Base-by-base conservation (phyloP, 176 grass and related monocot genomes). In the Saccharum officinarum region DNA sequence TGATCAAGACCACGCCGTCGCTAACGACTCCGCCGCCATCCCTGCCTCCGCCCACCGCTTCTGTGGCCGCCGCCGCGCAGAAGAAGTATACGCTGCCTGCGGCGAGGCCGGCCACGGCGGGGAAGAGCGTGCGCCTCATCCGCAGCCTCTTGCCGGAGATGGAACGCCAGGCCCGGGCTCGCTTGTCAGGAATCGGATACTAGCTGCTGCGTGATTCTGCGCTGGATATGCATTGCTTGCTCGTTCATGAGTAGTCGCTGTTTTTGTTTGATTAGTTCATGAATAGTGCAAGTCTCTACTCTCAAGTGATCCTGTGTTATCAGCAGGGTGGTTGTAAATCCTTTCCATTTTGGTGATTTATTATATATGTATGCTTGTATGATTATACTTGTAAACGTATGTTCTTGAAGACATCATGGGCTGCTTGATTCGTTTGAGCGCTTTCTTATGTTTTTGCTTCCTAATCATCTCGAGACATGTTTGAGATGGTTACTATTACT, bases 261-360 rank as follows among this genome's bases (percentile, higher is more conserved):
- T 72, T 45, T 71, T 72, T 45, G 39, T 72, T 45, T 26, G 69
- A 45, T 69, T 72, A 45, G 69, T 17, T 72, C 69, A 45, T 45
- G 69, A 15, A 44, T 40, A 5, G 4, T 41, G 0, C 10, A 10
- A 14, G 10, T 23, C 9, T 28, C 28, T 28, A 28, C 28, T 28
- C 28, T 5, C 10, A 25, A 45, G 69, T 22, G n/a, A 26, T 5
- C 1, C 3, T 71, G 22, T 71, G 38, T 71, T 41, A 23, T 41
- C 0, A 2, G 0, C 50, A 54, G 6, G 40, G 40, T 42, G 10
- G 40, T 0, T 42, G 40, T 42, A 45, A 45, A 45, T 12, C 42
- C 42, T 44, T 45, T 3, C 2, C 10, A 2, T 45, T 13, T 13
- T 45, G 11, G 44, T 45, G 44, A 13, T 45, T 45, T 45, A 45